These are phyloP conservation scores for Dioscorea dumetorum DNA, from an alignment of 106 monocot species.

Conservation along the genomic window DNA sequence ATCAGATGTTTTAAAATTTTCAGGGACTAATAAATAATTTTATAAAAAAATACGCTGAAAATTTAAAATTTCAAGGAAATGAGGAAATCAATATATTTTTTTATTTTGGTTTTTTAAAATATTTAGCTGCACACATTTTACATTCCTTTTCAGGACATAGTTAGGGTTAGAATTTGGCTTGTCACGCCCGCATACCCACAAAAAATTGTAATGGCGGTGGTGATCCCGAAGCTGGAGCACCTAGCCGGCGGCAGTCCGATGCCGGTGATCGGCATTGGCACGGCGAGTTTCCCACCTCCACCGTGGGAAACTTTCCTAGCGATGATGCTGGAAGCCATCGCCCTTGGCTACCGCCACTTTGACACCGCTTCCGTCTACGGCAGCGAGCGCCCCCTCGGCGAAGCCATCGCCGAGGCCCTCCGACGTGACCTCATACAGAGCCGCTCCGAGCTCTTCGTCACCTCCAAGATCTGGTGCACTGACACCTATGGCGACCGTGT, in stretches of 20 bases:
- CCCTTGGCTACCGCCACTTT: constrained; percentile 7
- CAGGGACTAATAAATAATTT: too few species aligned
- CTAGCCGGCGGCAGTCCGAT: neutral
- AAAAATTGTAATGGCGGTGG: neutral
- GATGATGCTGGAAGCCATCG: neutral
- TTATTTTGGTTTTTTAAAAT: too few species aligned
- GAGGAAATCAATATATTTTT: too few species aligned
- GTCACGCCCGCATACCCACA: too few species aligned
- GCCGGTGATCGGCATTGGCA: constrained; percentile 33
- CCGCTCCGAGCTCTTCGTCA: constrained; percentile 11
- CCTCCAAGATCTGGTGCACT: constrained; percentile 2
- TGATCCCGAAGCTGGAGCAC: neutral
- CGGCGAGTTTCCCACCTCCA: neutral
- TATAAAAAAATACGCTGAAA: too few species aligned
- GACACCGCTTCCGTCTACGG: constrained; percentile 8
- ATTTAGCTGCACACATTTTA: too few species aligned
- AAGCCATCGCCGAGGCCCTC: constrained; percentile 9
- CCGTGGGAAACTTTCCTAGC: neutral
- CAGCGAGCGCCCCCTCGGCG: neutral
- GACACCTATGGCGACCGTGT: constrained; percentile 1
- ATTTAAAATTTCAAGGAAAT: too few species aligned
- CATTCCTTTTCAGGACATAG: too few species aligned
- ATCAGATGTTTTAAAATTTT: too few species aligned
- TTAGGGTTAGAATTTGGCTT: too few species aligned
- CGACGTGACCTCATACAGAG: neutral